Conservation (phyloP, 2,329 filamentous ascomycete genomes). For the Beauveria bassiana region DNA sequence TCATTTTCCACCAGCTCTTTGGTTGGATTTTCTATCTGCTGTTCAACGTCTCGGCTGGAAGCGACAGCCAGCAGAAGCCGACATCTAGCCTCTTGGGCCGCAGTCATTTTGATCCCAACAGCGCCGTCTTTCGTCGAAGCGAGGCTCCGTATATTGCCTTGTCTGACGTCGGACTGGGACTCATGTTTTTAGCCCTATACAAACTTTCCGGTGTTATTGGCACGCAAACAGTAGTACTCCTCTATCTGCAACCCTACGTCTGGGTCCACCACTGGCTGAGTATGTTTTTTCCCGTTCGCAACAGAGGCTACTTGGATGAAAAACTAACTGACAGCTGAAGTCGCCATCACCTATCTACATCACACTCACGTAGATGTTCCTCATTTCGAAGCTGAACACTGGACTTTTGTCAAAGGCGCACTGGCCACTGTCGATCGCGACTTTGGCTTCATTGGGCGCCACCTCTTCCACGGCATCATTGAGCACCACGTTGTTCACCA, state of each 20-base stretch:
- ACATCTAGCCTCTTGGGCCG: slow-evolving; percentile 32
- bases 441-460: slow-evolving; percentile 55
- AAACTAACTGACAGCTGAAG: slow-evolving; percentile 27
- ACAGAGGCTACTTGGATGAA: not conserved
- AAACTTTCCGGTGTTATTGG: slow-evolving; percentile 45
- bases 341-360: slow-evolving; percentile 69
- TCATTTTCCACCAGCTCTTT: slow-evolving; percentile 55
- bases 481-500: slow-evolving; percentile 59
- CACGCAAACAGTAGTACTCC: slow-evolving; percentile 45
- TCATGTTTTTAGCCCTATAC: slow-evolving; percentile 44
- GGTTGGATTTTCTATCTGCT: slow-evolving; percentile 59
- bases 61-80: slow-evolving; percentile 38
- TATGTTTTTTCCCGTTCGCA: slow-evolving; percentile 26
- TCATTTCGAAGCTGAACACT: slow-evolving; percentile 50
- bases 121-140: slow-evolving; percentile 50
- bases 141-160: slow-evolving; percentile 50
- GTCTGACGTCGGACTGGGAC: slow-evolving; percentile 51
- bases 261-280: slow-evolving; percentile 67
- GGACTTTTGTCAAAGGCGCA: slow-evolving; percentile 56
- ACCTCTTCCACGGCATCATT: slow-evolving; percentile 60
- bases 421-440: slow-evolving; percentile 57
- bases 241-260: slow-evolving; percentile 58
- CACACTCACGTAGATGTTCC: slow-evolving; percentile 42
- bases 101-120: slow-evolving; percentile 55
- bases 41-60: slow-evolving; percentile 46